Conservation (phyloP, 2,329 filamentous ascomycete genomes). For the Trichoderma citrinoviride region DNA sequence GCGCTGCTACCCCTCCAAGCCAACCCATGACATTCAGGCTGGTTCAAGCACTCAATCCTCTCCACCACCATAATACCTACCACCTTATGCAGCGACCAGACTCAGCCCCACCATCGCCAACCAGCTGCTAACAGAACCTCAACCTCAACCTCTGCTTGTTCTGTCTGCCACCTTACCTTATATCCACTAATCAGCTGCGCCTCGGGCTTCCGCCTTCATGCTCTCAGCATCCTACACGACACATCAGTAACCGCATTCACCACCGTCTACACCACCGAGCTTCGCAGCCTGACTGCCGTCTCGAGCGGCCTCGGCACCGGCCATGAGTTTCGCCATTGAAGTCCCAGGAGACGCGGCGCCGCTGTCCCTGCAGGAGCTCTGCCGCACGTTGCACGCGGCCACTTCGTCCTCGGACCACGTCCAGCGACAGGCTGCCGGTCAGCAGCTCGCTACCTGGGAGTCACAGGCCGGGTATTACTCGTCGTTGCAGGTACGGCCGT, state of each 20-base stretch:
- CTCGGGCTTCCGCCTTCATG: neutral
- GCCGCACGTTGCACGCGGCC: slow-evolving; percentile 61
- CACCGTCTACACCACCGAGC: neutral
- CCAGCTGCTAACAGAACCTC: neutral
- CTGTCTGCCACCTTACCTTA: neutral
- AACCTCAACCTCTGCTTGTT: neutral
- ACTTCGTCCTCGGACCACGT: slow-evolving; percentile 60
- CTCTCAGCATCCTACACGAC: neutral
- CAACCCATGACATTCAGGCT: no score
- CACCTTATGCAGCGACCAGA: neutral
- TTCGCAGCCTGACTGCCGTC: neutral
- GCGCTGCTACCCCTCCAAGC: neutral
- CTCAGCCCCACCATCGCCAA: slow-evolving; percentile 19
- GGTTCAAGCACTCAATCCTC: neutral
- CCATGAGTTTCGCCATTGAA: slow-evolving; percentile 72
- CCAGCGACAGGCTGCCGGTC: slow-evolving; percentile 64
- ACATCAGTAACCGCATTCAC: neutral
- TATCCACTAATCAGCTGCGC: no score
- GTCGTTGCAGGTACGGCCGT: slow-evolving; percentile 58
- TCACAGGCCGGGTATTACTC: slow-evolving; percentile 63
- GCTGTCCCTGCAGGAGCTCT: slow-evolving; percentile 61
- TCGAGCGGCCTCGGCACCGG: slow-evolving; percentile 25
- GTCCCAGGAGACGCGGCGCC: slow-evolving; percentile 78
- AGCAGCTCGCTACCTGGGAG: slow-evolving; percentile 73
- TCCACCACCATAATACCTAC: slow-evolving; percentile 4